Conservation (phyloP, 139 green algal species). For the Tetradesmus lagerheimii region DNA sequence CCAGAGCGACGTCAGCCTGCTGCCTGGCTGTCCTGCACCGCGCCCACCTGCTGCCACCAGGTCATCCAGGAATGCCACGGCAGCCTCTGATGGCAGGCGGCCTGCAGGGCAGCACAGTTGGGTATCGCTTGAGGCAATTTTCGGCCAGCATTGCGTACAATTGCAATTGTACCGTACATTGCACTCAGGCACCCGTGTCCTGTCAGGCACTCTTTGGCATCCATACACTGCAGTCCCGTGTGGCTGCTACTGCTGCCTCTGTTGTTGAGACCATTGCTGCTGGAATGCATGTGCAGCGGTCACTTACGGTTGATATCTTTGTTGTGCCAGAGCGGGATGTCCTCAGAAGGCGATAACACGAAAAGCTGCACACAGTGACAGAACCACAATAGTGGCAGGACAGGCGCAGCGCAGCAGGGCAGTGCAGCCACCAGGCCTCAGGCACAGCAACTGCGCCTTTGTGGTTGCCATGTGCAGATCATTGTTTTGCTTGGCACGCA, state of each 20-base stretch:
- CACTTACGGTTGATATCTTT: conserved; percentile 75
- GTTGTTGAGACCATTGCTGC: background rate
- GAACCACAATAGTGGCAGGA: background rate
- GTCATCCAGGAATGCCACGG: conserved; percentile 65
- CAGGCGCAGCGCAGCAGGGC: background rate
- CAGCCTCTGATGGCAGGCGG: conserved; percentile 60
- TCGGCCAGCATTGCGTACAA: too few relatives aligned
- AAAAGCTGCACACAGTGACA: conserved; percentile 57
- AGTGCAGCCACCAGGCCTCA: background rate
- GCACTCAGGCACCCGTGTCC: too few relatives aligned
- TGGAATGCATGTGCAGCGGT: background rate
- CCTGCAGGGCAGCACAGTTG: conserved; percentile 54
- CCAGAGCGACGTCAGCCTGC: too few relatives aligned
- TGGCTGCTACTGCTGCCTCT: background rate
- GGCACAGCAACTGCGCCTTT: background rate
- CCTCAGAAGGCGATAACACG: conserved; percentile 61
- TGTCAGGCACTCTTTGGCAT: too few relatives aligned
- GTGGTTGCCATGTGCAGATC: too few relatives aligned
- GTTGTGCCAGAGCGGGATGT: conserved; percentile 77
- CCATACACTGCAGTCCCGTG: background rate
- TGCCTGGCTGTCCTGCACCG: too few relatives aligned
- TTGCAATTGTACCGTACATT: too few relatives aligned
- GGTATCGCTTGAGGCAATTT: background rate
- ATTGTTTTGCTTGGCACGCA: background rate
- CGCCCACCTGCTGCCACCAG: conserved; percentile 55